Base-by-base conservation (phyloP, 2,329 filamentous ascomycete genomes). In the Sphaerostilbella broomeana region DNA sequence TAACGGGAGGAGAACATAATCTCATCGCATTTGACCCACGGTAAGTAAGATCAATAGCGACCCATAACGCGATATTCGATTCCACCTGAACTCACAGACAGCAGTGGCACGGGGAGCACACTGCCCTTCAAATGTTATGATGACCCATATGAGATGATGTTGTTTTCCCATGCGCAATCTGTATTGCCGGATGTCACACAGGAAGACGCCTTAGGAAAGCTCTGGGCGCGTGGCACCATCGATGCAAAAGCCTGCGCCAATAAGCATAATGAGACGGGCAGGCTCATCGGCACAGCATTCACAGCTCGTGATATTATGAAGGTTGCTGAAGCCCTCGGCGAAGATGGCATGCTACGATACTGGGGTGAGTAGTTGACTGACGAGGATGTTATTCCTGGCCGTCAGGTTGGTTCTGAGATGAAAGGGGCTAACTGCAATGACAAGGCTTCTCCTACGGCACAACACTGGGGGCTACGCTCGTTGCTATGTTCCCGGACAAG, bases 281-380 rank as follows among this genome's bases (percentile, higher is more conserved):
- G 38, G 4, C 47, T 64, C 6, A 47, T 71, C 4, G 65, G 69
- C 8, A 70, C 66, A 0, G 61, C 63, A 0, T 70, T 65, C 43
- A 56, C 59, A 0, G 69, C 60, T 0, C 51, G 68, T 22, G 70
- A 73, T 41, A 54, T 70, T 45, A 61, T 69, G 40, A 39, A 50
- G 5, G 61, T 72, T 35, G 63, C 64, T 1, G 68, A 72, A 35
- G 62, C 65, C 1, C 51, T 67, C 5, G 56, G 50, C 2, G 58
- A 62, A 18, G 63, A 65, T 40, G 58, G 60, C 13, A 34, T 63
- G 48, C 42, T 65, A 5, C 49, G 61, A 8, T 37, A 30, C 26
- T 37, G 25, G 24, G 35, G 35, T 16, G 24, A n/a, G n/a, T n/a
- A n/a, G n/a, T n/a, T n/a, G n/a, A n/a, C n/a, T n/a, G n/a, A n/a